Percentiles rank a stretch among this genome's conserved stretches.
Evolutionary conservation across 371 early-diverging fungal genomes (phyloP).

Genomic region (Batkoa obscura): DNA sequence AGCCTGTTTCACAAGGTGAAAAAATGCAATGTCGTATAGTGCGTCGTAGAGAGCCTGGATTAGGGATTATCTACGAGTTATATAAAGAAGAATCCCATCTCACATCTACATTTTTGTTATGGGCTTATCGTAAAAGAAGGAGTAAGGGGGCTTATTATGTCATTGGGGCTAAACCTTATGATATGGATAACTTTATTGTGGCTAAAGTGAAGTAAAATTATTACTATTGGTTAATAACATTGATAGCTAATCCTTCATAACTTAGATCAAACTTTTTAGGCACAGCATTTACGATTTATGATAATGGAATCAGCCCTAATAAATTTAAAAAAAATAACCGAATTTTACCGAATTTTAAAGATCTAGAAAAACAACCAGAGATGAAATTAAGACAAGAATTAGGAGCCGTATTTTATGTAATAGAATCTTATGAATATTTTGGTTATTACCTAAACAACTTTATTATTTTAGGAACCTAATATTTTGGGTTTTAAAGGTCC

Average conservation of each 20-base stretch:
- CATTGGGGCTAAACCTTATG: constrained; percentile 23
- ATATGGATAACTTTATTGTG: constrained; percentile 13
- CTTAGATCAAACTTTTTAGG: constrained; percentile 67
- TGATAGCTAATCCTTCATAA: constrained; percentile 8
- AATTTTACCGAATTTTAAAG: constrained; percentile 12
- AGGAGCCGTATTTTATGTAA: constrained; percentile 63
- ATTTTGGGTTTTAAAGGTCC: constrained; percentile 83
- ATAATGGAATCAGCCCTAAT: constrained; percentile 35
- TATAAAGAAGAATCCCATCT: constrained; percentile 34
- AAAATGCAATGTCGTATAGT: constrained; percentile 55
- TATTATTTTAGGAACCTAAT: constrained; percentile 47
- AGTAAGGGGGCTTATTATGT: constrained; percentile 50
- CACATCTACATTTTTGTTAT: constrained; percentile 25
- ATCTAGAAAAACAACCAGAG: not conserved
- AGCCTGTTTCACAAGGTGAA: constrained; percentile 46
- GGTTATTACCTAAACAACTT: not conserved
- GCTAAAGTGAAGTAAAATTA: constrained; percentile 34
- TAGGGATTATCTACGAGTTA: constrained; percentile 29
- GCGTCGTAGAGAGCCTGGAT: constrained; percentile 43
- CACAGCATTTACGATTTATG: constrained; percentile 59
- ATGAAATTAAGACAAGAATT: constrained; percentile 35
- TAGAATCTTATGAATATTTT: constrained; percentile 6
- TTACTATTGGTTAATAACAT: constrained; percentile 6
- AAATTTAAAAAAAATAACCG: constrained; percentile 15
- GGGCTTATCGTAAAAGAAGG: constrained; percentile 49